Evolutionary conservation across 495 filamentous ascomycete genomes (phyloP), one percentile per base, ranked within the genome.

Genomic region (Penicillium steckii): DNA sequence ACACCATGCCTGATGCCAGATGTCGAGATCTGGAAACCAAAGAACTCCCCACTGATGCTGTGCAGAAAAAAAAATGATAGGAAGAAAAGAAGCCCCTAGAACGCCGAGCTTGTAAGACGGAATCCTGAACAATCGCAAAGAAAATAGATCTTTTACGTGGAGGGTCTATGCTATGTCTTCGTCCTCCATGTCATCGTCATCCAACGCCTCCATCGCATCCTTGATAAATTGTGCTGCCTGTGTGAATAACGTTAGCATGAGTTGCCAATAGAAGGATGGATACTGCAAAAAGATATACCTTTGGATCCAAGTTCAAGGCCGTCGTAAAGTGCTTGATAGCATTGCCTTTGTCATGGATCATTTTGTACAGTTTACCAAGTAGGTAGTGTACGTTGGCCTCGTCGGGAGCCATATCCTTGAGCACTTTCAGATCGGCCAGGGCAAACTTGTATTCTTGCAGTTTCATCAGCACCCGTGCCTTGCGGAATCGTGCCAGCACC

Each of bases 371-470:
- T 67, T 86, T 90, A 10, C 91, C 94, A 3, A 97, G 80, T 30
- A 92, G 77, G 71, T 94, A 98, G 67, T 96, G 93, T 22, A 98
- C 93, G 59, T 91, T 96, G 18, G 95, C 90, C 64, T 95, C 92
- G 60, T 98, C 91, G 1, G 95, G 94, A 27, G 90, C 91, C 47
- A 95, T 77, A 52, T 95, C 90, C 65, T 93, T 90, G 50, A 97
- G 72, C 9, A 91, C 77, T 67, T 85, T 82, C 41, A 98, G 74
- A 62, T 98, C 94, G 21, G 75, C 72, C 32, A 94, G 71, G 2
- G 94, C 94, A 32, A 82, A 72, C 23, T 87, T 71, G 38, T 80
- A 73, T 43, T 89, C 82, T 9, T 85, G 84, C n/a, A 93, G 73
- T 48, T 84, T 83, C 76, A 97, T 82, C 48, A 96, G 75, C 2